Evolutionary conservation across 495 filamentous ascomycete genomes (phyloP), one percentile per base, ranked within the genome.

Genomic region (Daldinia decipiens): DNA sequence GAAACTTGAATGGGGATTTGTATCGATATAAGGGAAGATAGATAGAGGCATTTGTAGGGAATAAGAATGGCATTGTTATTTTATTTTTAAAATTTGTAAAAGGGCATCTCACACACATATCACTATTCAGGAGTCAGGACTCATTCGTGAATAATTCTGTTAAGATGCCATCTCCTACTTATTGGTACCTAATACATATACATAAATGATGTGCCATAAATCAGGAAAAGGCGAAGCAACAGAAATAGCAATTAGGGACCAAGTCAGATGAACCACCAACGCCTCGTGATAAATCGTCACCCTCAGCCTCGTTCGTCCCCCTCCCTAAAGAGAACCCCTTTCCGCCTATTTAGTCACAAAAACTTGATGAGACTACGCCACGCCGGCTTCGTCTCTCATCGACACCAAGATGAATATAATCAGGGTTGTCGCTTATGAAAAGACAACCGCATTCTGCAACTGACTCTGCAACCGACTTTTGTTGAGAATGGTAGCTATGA

Each of bases 271-370:
- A 61, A 63, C 52, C 63, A 47, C 58, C 45, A 67, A 67, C 69
- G 59, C 69, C 68, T 67, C 69, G 36, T 67, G 45, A 59, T 67
- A 39, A 34, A 31, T 62, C 39, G 34, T 61, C 38, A 47, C 54
- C 53, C 54, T 13, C 55, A 61, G 38, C 17, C 29, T 56, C 31
- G 6, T 24, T 56, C 31, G 6, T 24, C 39, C 39, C 32, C 13
- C 51, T 31, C 19, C 7, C 12, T 12, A 24, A 31, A 13, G 1
- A 21, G 4, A 15, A 27, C 17, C 29, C 31, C 9, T 62, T 43
- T 24, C 62, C 21, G 55, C 62, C 43, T 47, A 47, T 4, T 45
- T 29, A 12, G 47, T 27, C 34, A 45, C 31, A 55, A 36, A 34
- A 31, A 31, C 26, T 31, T 62, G 50, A 19, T 52, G 32, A 19